Conservation (phyloP, 179 eudicot genomes). For the Sideroxylon spinosum region DNA sequence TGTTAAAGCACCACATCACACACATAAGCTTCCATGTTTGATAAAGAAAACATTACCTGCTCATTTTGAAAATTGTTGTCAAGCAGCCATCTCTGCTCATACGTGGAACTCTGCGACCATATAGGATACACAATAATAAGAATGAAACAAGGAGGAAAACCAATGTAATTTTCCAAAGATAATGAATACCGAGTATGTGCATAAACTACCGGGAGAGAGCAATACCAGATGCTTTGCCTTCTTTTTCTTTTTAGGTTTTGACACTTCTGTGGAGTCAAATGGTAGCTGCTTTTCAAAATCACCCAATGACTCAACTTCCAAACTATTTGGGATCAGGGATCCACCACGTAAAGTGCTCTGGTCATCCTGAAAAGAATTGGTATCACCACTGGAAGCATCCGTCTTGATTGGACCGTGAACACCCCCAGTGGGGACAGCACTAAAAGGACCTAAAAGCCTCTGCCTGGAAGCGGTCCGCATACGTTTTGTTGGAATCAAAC, state of each 20-base stretch:
- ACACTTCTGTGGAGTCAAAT: slow-evolving; percentile 62
- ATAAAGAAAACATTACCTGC: slow-evolving; percentile 40
- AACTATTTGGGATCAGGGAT: slow-evolving; percentile 45
- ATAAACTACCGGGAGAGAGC: neutral
- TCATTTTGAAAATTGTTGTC: slow-evolving; percentile 62
- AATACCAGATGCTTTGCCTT: slow-evolving; percentile 74
- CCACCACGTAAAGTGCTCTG: slow-evolving; percentile 68
- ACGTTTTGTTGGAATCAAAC: slow-evolving; percentile 81
- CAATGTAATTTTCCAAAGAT: neutral
- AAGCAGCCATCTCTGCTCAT: slow-evolving; percentile 65
- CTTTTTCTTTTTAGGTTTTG: slow-evolving; percentile 82
- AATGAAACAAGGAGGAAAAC: slow-evolving; percentile 5
- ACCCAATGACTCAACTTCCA: slow-evolving; percentile 76
- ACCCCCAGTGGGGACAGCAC: slow-evolving; percentile 49
- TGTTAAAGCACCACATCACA: neutral
- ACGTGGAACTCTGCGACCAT: slow-evolving; percentile 47
- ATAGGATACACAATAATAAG: slow-evolving; percentile 9
- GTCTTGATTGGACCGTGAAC: slow-evolving; percentile 53
- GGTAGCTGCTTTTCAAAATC: slow-evolving; percentile 60
- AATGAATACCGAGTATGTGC: neutral
- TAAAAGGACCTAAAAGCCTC: slow-evolving; percentile 65
- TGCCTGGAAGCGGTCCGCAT: slow-evolving; percentile 89
- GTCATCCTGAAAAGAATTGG: slow-evolving; percentile 89
- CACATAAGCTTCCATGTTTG: neutral
- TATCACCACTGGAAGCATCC: slow-evolving; percentile 94